These are phyloP conservation scores for Leptosphaerulina australis DNA, from an alignment of 2,329 filamentous ascomycete genomes.

Conservation along the genomic window DNA sequence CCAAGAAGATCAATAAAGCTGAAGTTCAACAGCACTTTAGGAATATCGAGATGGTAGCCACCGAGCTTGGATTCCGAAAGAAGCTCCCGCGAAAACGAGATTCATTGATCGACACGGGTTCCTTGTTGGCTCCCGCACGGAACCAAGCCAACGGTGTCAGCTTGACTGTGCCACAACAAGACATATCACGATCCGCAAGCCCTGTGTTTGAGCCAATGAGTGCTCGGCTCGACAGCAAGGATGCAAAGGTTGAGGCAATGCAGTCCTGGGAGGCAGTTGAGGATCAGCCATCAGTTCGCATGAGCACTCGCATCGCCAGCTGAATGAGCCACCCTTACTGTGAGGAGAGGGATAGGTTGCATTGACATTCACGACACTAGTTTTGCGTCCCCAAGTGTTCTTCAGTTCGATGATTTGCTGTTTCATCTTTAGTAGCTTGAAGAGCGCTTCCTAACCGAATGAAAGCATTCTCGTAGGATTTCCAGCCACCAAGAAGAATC, in stretches of 20 bases:
- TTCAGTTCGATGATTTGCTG: not conserved
- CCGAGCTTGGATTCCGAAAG: slow-evolving; percentile 54
- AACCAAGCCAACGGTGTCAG: slow-evolving; percentile 30
- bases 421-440: not conserved
- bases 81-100: slow-evolving; percentile 49
- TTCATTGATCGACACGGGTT: slow-evolving; percentile 39
- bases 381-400: not conserved
- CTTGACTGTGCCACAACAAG: slow-evolving; percentile 39
- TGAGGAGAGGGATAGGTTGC: not conserved
- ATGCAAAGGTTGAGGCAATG: slow-evolving; percentile 23
- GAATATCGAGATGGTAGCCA: slow-evolving; percentile 56
- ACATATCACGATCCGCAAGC: slow-evolving; percentile 42
- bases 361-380: slow-evolving; percentile 1
- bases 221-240: slow-evolving; percentile 38
- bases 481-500: not conserved
- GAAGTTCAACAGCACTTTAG: slow-evolving; percentile 52
- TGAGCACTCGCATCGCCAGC: slow-evolving; percentile 40
- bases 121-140: slow-evolving; percentile 25
- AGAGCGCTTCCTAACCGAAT: not conserved
- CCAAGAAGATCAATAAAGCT: slow-evolving; percentile 5
- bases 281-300: slow-evolving; percentile 39
- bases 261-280: slow-evolving; percentile 34
- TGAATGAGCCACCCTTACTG: slow-evolving; percentile 7
- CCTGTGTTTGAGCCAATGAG: slow-evolving; percentile 46
- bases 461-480: not conserved